Percentiles rank a stretch among this genome's conserved stretches.
phyloP scores from a whole-genome alignment of 495 filamentous ascomycete species.

The Pseudomonodictys pantanalensis region DNA sequence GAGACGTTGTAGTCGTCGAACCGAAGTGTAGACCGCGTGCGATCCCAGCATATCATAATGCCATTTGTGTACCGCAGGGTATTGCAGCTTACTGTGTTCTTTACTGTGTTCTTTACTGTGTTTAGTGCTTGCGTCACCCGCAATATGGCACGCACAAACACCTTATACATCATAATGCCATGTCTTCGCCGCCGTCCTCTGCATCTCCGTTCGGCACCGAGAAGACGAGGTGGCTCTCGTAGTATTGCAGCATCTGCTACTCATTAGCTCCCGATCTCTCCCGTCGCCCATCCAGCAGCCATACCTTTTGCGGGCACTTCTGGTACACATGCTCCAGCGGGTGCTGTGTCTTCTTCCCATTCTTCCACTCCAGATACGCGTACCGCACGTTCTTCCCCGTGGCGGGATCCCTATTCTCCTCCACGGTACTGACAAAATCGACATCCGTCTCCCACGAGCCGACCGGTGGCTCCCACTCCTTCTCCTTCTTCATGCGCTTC shows the following conservation, averaged over 20 bases:
- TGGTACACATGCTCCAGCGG: constrained; percentile 34
- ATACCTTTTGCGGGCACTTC: constrained; percentile 46
- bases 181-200: not conserved
- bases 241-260: constrained; percentile 40
- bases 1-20: too few species aligned
- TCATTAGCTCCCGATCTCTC: not conserved
- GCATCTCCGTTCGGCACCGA: not conserved
- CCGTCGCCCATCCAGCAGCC: not conserved
- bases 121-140: too few species aligned
- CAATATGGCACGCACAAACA: too few species aligned
- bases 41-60: too few species aligned
- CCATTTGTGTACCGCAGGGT: too few species aligned
- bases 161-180: not conserved
- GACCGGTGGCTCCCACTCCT: constrained; percentile 50
- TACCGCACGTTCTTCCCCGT: constrained; percentile 43
- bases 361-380: constrained; percentile 58
- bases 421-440: constrained; percentile 54
- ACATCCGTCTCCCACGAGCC: constrained; percentile 60
- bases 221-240: constrained; percentile 39
- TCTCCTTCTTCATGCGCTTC: constrained; percentile 24
- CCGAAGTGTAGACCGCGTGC: too few species aligned
- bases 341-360: constrained; percentile 43
- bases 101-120: too few species aligned
- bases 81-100: too few species aligned
- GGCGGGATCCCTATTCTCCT: constrained; percentile 39